Base-by-base conservation (phyloP, 2,329 filamentous ascomycete species). In the Furcasterigmium furcatum region DNA sequence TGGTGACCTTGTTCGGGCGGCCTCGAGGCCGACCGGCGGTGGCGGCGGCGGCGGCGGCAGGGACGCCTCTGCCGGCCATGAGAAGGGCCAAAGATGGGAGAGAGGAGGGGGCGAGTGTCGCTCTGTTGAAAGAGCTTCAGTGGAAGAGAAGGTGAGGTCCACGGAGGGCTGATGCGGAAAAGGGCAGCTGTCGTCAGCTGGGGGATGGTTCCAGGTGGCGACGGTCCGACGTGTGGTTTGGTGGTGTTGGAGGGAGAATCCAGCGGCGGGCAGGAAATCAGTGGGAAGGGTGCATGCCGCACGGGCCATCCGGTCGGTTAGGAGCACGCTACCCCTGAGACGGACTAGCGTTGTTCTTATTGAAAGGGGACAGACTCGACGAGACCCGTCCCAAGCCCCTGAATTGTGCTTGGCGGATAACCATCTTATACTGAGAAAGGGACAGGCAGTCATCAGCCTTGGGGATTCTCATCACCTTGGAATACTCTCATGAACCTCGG, bases 1-100 rank as follows among this genome's bases (percentile, higher is more conserved):
- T 76, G 43, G 65, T 66, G 55, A 74, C 70, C 58, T 72, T 74
- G 60, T 58, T 67, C 29, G 63, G 63, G 44, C 67, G 67, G 52
- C 58, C 65, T 45, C 67, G 67, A 47, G 56, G 50, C 18, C 32
- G 41, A 14, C 30, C 19, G 41, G 22, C 32, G 22, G 41, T 30
- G 22, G 29, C 32, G 22, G 41, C 41, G 22, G 29, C 32, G 9
- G 14, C 30, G 12, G 34, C 34, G 16, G 34, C 16, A 19, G 18
- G 34, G 16, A 36, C 47, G 49, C 51, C 52, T 50, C 49, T 40
- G 39, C 44, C 49, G 46, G 46, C 47, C 49, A 50, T 53, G 39
- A 40, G 42, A 42, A 29, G 25, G 34, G 24, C 24, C 10, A n/a
- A 18, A 16, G 19, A 9, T 9, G n/a, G 13, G 24, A 29, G 30